Conservation (phyloP, 768 basidiomycete genomes). For the Mycena galopus region DNA sequence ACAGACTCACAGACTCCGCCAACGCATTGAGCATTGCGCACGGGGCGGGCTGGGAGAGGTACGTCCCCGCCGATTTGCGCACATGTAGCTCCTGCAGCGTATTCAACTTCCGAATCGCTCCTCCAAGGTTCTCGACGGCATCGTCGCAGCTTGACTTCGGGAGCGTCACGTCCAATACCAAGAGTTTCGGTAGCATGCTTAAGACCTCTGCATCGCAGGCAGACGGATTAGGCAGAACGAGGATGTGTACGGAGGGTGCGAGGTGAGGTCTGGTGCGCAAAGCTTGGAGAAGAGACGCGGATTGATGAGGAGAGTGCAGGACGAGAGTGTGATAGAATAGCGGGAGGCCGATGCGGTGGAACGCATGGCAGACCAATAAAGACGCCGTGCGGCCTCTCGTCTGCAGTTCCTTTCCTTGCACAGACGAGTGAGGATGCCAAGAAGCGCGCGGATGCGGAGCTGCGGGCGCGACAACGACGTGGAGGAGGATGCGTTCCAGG, state of each 20-base stretch:
- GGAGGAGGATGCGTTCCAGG: slow-evolving; percentile 59
- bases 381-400: slow-evolving; percentile 48
- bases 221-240: slow-evolving; percentile 59
- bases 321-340: slow-evolving; percentile 68
- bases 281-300: slow-evolving; percentile 52
- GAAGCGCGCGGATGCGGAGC: slow-evolving; percentile 38
- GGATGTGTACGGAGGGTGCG: slow-evolving; percentile 54
- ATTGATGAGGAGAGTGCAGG: slow-evolving; percentile 56
- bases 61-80: slow-evolving; percentile 63
- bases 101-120: slow-evolving; percentile 30
- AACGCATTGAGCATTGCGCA: slow-evolving; percentile 60
- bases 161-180: neutral
- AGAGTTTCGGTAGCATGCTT: slow-evolving; percentile 31
- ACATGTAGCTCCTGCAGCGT: slow-evolving; percentile 62
- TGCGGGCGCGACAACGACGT: slow-evolving; percentile 43
- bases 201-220: slow-evolving; percentile 56
- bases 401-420: neutral
- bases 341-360: slow-evolving; percentile 65
- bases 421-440: slow-evolving; percentile 34
- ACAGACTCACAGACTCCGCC: slow-evolving; percentile 57
- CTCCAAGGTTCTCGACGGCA: neutral
- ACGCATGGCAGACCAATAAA: slow-evolving; percentile 64
- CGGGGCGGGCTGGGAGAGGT: slow-evolving; percentile 66
- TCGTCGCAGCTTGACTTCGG: neutral
- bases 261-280: slow-evolving; percentile 54